Base-by-base conservation (phyloP, 2,329 filamentous ascomycete genomes). In the Pezicula carpinea region DNA sequence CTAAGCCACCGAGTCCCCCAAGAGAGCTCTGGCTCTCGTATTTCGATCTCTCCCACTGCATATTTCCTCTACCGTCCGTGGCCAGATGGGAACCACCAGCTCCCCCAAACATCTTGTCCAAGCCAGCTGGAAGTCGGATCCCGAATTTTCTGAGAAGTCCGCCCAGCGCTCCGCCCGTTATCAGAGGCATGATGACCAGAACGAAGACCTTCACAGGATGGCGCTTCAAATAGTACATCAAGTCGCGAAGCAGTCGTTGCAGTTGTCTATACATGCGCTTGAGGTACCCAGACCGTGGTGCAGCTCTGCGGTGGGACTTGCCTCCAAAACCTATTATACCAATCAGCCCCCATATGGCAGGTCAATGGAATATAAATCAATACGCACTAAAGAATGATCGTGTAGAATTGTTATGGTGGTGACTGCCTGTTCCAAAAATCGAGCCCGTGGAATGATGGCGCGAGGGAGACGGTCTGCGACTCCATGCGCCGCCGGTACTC, bases 171-270 rank as follows among this genome's bases (percentile, higher is more conserved):
- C 92, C 92, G 43, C 89, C 89, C 1, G 85, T 90, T 59, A 96
- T 72, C 48, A 97, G 76, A 8, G 92, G 92, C 78, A 96, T 82
- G 59, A 96, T 78, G 53, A 96, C 85, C 52, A 90, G 79, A 73
- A 88, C 75, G 72, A 96, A 87, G 40, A 95, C 87, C 70, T 95
- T 95, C 63, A 89, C 70, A 0, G 91, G 92, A 69, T 96, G 85
- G 32, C 82, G 77, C 64, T 88, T 85, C 59, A 88, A 86, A 69
- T 92, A 95, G 64, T 84, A 80, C 64, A 85, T 75, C 7, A 96
- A 81, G 64, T 95, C 84, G 60, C 86, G 85, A 48, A 96, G 71
- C 52, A 96, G 79, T 36, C 85, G 82, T 63, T 85, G 85, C 51
- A 96, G 79, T 60, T 89, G 85, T 66, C 80, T 79, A 65, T 89